Evolutionary conservation across 257 asterid species (phyloP), one percentile per base, ranked within the genome.

Genomic region (Solanum paucissectum): DNA sequence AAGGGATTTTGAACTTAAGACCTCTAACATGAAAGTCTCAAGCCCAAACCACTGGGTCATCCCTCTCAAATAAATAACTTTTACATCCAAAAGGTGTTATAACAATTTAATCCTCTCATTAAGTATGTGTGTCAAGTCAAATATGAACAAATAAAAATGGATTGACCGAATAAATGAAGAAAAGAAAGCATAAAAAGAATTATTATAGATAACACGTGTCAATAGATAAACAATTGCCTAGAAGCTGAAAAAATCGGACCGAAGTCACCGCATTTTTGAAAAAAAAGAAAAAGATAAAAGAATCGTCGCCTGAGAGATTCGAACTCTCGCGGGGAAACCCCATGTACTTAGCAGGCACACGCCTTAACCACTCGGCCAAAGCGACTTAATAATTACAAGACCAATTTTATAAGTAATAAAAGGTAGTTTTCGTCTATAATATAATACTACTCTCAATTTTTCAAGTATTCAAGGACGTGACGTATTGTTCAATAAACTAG

Each of bases 311-410:
- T 95, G 98, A 93, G 98, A 95, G 98, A 95, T 93, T 95, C 98
- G 97, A 95, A 94, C 98, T 96, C 99, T 95, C 97, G 98, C 98
- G 99, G 99, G 98, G 95, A 94, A 92, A 93, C 95, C 98, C 98
- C 98, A 96, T 94, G 98, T 95, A 95, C 89, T 90, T 92, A 90
- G 93, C 93, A 90, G 94, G 94, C 93, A 92, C 93, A 92, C 92
- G 93, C 92, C 93, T 92, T 92, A 92, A 92, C 92, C 94, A 92
- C 93, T 92, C 93, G 92, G 94, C 91, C 92, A 92, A 92, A 90
- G 93, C 92, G 93, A 90, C 93, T 36, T 23, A 38, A 7, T 44
- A 0, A 1, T 44, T 44, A 4, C 2, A 44, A 1, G 18, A 44
- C 6, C n/a, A 52, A 16, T 52, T 52, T 16, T 5, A 16, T 16